Base-by-base conservation (phyloP, 2,329 filamentous ascomycete genomes). In the Xylariaceae sp. region DNA sequence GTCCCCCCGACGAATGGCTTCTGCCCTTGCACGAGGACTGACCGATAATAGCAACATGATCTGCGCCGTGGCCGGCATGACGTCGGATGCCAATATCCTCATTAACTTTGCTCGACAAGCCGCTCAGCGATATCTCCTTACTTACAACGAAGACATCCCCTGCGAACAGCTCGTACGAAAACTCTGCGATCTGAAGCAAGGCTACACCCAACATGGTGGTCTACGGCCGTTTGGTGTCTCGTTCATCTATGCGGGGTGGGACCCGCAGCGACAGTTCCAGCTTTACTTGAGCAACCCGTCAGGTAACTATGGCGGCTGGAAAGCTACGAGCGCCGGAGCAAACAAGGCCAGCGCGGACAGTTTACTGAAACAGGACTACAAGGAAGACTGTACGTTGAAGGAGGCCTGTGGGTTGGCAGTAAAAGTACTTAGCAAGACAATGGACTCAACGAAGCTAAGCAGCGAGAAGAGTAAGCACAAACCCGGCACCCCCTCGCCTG, bases 21-120 rank as follows among this genome's bases (percentile, higher is more conserved):
- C 6, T 1, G 12, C 8, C 12, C 4, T 19, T 48, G 35, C 47
- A 46, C 6, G 3, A 11, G 27, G 6, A 41, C 56, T 59, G 43
- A 60, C 49, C n/a, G 26, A 50, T 19, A 32, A 4, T 63, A 97
- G 92, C 78, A 99, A 99, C 80, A 99, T 99, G 95, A 97, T 99
- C 75, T 96, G 91, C 75, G 94, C 94, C 59, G 94, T 99, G 57
- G 94, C 94, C 67, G 94, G 94, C 71, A 97, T 99, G 92, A 99
- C 91, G 45, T 94, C 94, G 69, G 94, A 99, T 72, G 94, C 94
- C 73, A 99, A 99, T 80, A 99, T 99, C 74, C 90, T 99, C 72
- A 99, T 99, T 85, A 99, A 99, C 81, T 96, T 95, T 76, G 95
- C 94, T 72, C 91, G 94, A 67, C 90, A 96, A 83, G 88, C 89